Percentiles rank a stretch among this genome's conserved stretches.
These are phyloP conservation scores for Mariannaea elegans DNA, from an alignment of 2,329 filamentous ascomycete genomes.

Conservation along the genomic window DNA sequence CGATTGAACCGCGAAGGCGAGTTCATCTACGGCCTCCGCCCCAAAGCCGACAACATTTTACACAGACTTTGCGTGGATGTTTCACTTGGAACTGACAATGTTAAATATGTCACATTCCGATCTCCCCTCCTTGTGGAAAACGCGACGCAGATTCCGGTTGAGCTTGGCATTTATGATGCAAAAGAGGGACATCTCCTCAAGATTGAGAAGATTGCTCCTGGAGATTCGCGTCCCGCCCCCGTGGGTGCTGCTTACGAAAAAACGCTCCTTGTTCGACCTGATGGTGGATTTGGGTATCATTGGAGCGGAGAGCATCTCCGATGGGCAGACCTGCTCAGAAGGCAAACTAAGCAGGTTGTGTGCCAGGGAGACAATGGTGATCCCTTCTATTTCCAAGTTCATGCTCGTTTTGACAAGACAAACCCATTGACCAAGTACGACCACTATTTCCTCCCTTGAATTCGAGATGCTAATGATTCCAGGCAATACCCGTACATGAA, in stretches of 20 bases:
- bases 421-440: conserved; percentile 80
- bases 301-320: conserved; percentile 92
- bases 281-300: conserved; percentile 94
- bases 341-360: conserved; percentile 85
- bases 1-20: conserved; percentile 95
- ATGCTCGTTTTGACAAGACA: conserved; percentile 83
- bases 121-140: conserved; percentile 95
- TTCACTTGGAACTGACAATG: conserved; percentile 88
- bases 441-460: accelerated
- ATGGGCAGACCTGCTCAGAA: conserved; percentile 90
- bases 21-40: conserved; percentile 85
- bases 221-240: conserved; percentile 87
- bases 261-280: conserved; percentile 85
- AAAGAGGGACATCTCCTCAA: conserved; percentile 91
- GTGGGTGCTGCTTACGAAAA: conserved; percentile 93
- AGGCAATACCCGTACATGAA: conserved; percentile 94
- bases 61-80: conserved; percentile 95
- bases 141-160: conserved; percentile 94
- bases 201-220: conserved; percentile 96
- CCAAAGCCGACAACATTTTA: conserved; percentile 83
- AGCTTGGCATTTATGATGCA: conserved; percentile 89
- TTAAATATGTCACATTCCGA: conserved; percentile 96
- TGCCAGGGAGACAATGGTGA: conserved; percentile 89
- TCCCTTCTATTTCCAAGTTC: conserved; percentile 96
- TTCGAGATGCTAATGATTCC: conserved; percentile 23